These are phyloP conservation scores for Aspergillus campestris DNA, from an alignment of 495 filamentous ascomycete genomes.

Conservation along the genomic window DNA sequence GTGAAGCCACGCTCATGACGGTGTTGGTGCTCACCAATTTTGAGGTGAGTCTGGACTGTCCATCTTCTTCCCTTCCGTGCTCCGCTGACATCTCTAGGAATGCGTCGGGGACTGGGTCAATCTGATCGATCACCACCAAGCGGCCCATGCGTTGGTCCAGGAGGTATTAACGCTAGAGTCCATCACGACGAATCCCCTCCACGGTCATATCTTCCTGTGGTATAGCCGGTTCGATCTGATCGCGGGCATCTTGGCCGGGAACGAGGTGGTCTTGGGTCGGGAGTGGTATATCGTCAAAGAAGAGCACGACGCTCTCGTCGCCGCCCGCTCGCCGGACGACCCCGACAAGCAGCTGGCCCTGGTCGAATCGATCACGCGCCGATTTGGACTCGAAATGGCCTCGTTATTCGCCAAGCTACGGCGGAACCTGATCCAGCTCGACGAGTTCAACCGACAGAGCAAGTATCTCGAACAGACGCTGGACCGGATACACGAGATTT, in stretches of 20 bases:
- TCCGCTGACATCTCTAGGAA: constrained; percentile 52
- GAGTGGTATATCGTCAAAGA: constrained; percentile 71
- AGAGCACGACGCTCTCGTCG: constrained; percentile 52
- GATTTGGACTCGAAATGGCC: constrained; percentile 74
- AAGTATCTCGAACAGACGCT: constrained; percentile 45
- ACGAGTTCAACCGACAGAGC: constrained; percentile 58
- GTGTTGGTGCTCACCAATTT: constrained; percentile 89
- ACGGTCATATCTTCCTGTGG: constrained; percentile 71
- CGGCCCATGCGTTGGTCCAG: constrained; percentile 72
- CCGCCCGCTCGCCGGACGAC: constrained; percentile 51
- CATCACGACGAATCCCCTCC: constrained; percentile 57
- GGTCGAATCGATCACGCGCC: constrained; percentile 54
- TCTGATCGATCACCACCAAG: constrained; percentile 84
- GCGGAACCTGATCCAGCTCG: constrained; percentile 53
- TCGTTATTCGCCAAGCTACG: constrained; percentile 61
- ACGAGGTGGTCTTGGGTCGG: constrained; percentile 60
- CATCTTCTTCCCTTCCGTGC: background rate
- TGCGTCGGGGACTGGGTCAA: constrained; percentile 93
- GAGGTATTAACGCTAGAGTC: constrained; percentile 71
- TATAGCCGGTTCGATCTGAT: constrained; percentile 86
- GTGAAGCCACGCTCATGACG: constrained; percentile 69
- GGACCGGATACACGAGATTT: constrained; percentile 44
- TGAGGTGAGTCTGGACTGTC: constrained; percentile 53
- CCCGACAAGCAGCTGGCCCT: constrained; percentile 57
- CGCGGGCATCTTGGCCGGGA: constrained; percentile 71